Conservation (phyloP, 2,329 filamentous ascomycete genomes). For the Colletotrichum ledebouriae region DNA sequence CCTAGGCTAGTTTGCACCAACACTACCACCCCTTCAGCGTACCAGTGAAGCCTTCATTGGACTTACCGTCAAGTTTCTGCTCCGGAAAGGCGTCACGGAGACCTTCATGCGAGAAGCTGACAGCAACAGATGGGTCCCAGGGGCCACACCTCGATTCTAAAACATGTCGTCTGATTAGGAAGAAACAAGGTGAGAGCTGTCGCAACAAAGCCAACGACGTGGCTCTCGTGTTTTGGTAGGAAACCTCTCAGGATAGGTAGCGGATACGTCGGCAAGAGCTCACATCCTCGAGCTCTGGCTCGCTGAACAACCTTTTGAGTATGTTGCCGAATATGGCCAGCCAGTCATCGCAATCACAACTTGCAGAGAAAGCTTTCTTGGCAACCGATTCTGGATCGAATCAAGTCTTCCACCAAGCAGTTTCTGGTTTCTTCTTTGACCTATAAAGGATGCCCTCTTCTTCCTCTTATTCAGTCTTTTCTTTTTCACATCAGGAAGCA, state of each 20-base stretch:
- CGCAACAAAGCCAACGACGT: neutral
- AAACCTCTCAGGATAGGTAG: neutral
- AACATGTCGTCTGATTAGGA: conserved; percentile 8
- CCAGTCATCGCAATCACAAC: neutral
- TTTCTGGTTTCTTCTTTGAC: neutral
- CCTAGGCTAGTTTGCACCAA: conserved; percentile 6
- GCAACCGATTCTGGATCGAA: neutral
- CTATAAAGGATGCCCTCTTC: conserved; percentile 28
- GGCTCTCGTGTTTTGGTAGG: neutral
- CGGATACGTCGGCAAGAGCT: conserved; percentile 21
- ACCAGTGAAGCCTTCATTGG: neutral
- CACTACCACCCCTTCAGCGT: neutral
- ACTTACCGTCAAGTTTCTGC: neutral
- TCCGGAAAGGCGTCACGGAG: neutral
- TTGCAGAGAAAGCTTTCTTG: neutral
- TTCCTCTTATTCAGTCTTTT: neutral
- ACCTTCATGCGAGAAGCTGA: neutral
- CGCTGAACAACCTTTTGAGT: neutral
- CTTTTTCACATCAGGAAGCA: conserved; percentile 17
- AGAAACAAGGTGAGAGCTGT: neutral
- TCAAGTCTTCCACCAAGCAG: neutral
- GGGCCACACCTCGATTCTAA: neutral
- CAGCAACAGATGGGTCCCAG: neutral
- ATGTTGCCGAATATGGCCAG: neutral
- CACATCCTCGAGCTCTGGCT: neutral